Percentiles rank a stretch among this genome's conserved stretches.
These are phyloP conservation scores for Botrytis cinerea DNA, from an alignment of 2,329 filamentous ascomycete species.

Conservation along the genomic window DNA sequence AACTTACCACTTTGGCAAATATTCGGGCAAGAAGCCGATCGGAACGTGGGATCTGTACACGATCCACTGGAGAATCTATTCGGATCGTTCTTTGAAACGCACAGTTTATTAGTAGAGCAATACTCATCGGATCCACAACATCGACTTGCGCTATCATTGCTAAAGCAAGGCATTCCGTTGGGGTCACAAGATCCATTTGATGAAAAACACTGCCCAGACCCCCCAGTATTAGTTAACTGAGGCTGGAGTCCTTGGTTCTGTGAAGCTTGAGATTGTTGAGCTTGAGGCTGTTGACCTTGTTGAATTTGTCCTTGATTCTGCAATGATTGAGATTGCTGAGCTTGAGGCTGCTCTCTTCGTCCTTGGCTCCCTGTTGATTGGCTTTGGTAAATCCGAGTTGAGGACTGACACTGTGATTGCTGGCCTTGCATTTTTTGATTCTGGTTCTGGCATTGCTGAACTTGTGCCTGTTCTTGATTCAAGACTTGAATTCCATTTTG, in stretches of 20 bases:
- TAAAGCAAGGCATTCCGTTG: constrained; percentile 29
- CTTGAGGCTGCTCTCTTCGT: not conserved
- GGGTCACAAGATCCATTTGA: constrained; percentile 24
- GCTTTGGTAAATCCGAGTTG: not conserved
- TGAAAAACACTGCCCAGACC: constrained; percentile 24
- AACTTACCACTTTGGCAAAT: constrained; percentile 29
- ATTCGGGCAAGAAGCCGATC: constrained; percentile 27
- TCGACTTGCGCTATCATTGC: constrained; percentile 23
- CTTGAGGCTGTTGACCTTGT: not conserved
- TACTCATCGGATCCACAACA: constrained; percentile 28
- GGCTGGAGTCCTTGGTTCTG: not conserved
- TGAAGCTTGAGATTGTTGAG: not conserved
- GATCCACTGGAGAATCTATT: constrained; percentile 26
- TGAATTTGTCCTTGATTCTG: not conserved
- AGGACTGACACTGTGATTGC: not conserved
- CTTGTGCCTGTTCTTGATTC: constrained; percentile 8
- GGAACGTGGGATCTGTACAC: constrained; percentile 27
- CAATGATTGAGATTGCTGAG: not conserved
- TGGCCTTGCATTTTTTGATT: not conserved
- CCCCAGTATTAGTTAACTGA: not conserved
- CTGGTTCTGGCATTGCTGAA: not conserved
- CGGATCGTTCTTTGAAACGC: constrained; percentile 26
- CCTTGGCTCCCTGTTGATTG: not conserved
- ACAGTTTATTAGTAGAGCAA: constrained; percentile 30
- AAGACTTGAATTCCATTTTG: not conserved